Evolutionary conservation across 2,329 filamentous ascomycete genomes (phyloP).

Genomic region (Aureobasidium sp.): DNA sequence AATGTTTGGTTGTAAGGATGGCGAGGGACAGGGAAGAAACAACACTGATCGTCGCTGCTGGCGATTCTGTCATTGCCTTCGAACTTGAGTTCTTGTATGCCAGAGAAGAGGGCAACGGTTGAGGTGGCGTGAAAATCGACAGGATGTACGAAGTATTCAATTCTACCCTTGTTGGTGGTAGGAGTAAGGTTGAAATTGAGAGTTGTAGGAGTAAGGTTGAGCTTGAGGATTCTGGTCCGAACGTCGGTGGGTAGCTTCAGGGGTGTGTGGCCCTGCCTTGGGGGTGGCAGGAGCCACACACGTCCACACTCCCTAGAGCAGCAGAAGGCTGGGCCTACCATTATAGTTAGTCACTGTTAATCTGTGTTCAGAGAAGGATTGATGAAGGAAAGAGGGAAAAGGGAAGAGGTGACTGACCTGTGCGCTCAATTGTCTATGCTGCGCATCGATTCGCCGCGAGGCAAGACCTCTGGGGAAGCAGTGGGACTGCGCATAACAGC

Average conservation of each 20-base stretch:
- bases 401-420: neutral
- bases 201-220: too few species aligned
- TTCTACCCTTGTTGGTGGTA: too few species aligned
- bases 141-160: neutral
- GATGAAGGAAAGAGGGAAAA: neutral
- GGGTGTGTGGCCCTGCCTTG: too few species aligned
- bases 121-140: constrained; percentile 10
- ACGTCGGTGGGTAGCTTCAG: too few species aligned
- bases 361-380: neutral
- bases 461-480: neutral
- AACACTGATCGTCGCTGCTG: constrained; percentile 33
- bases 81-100: constrained; percentile 35
- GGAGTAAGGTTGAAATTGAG: too few species aligned
- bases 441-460: neutral
- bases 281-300: too few species aligned
- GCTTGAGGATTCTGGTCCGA: too few species aligned
- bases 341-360: neutral
- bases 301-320: too few species aligned
- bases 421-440: neutral
- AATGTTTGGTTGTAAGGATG: constrained; percentile 32
- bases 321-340: too few species aligned
- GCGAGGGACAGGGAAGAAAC: constrained; percentile 35
- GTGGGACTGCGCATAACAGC: neutral
- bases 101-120: constrained; percentile 32
- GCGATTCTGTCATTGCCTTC: constrained; percentile 39